phyloP scores from a whole-genome alignment of 2,329 filamentous ascomycete species.

The Polychaeton citri region DNA sequence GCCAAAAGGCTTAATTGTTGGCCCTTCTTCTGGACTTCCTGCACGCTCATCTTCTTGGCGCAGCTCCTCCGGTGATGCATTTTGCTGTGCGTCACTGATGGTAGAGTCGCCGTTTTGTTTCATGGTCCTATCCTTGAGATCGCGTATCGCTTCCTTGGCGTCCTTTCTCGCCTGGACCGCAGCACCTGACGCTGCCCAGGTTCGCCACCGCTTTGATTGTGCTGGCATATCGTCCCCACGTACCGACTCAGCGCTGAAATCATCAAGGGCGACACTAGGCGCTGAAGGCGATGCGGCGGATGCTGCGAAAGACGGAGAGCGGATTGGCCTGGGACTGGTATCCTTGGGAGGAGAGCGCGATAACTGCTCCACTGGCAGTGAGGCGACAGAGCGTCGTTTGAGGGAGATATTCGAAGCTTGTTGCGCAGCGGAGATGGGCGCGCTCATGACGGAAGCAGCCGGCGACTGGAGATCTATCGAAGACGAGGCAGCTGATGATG shows the following conservation, averaged over 20 bases:
- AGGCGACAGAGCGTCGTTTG: conserved; percentile 11
- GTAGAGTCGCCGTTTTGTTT: not conserved
- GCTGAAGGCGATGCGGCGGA: conserved; percentile 4
- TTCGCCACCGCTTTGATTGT: conserved; percentile 13
- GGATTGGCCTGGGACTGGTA: conserved; percentile 10
- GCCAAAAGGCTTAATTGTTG: not conserved
- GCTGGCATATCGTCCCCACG: conserved; percentile 10
- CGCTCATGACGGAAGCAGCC: not conserved
- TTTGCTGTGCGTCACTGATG: not conserved
- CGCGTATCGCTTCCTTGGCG: conserved; percentile 17
- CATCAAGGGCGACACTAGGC: conserved; percentile 16
- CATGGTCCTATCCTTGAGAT: conserved; percentile 10
- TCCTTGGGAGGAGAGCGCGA: conserved; percentile 1
- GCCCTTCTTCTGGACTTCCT: not conserved
- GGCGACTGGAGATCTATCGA: conserved; percentile 2
- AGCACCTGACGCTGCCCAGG: conserved; percentile 20
- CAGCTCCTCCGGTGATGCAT: no score
- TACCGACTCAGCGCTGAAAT: conserved; percentile 14
- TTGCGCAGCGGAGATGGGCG: not conserved
- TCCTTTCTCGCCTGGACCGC: conserved; percentile 7
- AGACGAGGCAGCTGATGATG: conserved; percentile 8
- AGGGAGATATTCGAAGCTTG: not conserved
- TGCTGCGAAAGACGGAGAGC: conserved; percentile 15
- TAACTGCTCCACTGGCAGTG: conserved; percentile 4
- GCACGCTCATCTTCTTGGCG: not conserved